phyloP scores from a whole-genome alignment of 2,329 filamentous ascomycete genomes.

The Xylaria sp. region DNA sequence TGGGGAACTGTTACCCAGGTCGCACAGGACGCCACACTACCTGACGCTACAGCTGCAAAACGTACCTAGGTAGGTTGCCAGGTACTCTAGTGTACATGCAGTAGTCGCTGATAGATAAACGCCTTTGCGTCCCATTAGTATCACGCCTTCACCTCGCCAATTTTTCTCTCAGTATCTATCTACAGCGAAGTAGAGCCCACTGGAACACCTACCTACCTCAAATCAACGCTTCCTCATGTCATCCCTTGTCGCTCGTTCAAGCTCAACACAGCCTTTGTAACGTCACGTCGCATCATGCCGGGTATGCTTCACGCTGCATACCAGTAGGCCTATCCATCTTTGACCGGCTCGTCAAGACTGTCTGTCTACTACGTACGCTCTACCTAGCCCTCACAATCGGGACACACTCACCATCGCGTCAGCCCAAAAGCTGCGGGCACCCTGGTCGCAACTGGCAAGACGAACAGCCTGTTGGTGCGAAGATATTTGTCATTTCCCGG shows the following conservation, averaged over 20 bases:
- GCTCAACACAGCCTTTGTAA: constrained; percentile 30
- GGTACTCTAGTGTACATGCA: background rate
- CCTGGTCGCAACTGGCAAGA: constrained; percentile 27
- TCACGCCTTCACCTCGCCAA: constrained; percentile 1
- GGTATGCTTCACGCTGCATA: constrained; percentile 32
- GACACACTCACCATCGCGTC: constrained; percentile 30
- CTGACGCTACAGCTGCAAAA: background rate
- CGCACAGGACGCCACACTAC: constrained; percentile 20
- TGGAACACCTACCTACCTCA: background rate
- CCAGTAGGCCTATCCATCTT: constrained; percentile 17
- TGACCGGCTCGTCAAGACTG: constrained; percentile 32
- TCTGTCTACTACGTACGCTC: constrained; percentile 5
- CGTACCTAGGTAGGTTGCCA: background rate
- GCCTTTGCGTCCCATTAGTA: constrained; percentile 1
- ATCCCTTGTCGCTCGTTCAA: constrained; percentile 20
- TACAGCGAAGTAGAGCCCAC: background rate
- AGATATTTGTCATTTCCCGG: constrained; percentile 42
- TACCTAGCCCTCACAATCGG: constrained; percentile 16
- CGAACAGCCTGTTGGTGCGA: constrained; percentile 34
- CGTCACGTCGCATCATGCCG: constrained; percentile 37
- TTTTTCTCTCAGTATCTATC: background rate
- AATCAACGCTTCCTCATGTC: constrained; percentile 21
- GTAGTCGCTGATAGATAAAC: constrained; percentile 16
- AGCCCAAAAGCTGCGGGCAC: constrained; percentile 31
- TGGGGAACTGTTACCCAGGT: background rate